Evolutionary conservation across 108 stramenopile genomes (phyloP), one percentile per base, ranked within the genome.

Genomic region (Asterionellopsis glacialis): DNA sequence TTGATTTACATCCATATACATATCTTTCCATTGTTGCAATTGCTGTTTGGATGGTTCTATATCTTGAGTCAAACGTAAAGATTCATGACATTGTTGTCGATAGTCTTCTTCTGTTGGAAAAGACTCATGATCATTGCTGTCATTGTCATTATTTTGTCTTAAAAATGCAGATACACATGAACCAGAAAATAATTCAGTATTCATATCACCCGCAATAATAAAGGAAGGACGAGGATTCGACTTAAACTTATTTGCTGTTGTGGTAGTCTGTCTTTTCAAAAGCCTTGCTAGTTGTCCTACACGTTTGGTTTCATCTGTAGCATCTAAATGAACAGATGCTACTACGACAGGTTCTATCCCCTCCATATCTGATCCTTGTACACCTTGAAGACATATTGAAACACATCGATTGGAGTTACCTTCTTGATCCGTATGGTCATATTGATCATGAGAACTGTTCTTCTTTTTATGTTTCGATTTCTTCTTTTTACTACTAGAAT

Each of bases 151-250:
- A 2, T 7, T 2, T 33, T 33, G 33, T 33, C 7, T 2, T 1
- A 80, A 61, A 56, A 73, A 73, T 42, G 65, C 75, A 51, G 50
- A 16, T 22, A 80, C 48, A 43, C 75, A 76, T 1, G 75, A 76
- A 41, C 79, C 79, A 22, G 22, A 45, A 21, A 61, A 45, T 22
- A 80, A 43, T 61, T 80, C 79, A 48, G 59, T 64, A 54, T 80
- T 80, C 63, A 47, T 76, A 59, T 80, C 79, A 55, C 79, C 79
- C 9, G 75, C 79, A 45, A 80, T 76, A 22, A 80, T 69, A 7
- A 55, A 42, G 22, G 68, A 58, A 12, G 68, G 64, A n/a, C 44
- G 24, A 15, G 22, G 18, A 45, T 2, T 47, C 15, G 12, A 39
- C 52, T n/a, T 58, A 19, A 1, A 14, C n/a, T 33, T 24, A 18